Conservation (phyloP, 2,329 filamentous ascomycete genomes). For the Hypoxylon rubiginosum region DNA sequence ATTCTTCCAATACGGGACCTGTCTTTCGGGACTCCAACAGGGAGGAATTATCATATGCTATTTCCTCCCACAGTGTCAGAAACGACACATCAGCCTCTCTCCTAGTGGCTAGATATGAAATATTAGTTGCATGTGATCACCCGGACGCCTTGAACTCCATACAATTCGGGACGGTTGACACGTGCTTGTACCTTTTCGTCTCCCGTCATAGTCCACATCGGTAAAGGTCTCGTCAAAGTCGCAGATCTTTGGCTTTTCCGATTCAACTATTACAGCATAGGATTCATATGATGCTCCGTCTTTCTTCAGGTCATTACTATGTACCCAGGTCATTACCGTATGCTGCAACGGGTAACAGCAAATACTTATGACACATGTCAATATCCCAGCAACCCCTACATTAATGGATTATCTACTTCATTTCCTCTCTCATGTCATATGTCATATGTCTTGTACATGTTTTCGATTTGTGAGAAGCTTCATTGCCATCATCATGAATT, state of each 20-base stretch:
- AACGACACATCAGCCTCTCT: conserved; percentile 31
- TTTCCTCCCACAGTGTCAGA: conserved; percentile 39
- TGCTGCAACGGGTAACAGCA: no score
- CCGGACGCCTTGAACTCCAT: conserved; percentile 27
- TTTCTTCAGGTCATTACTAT: background rate
- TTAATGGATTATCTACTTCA: background rate
- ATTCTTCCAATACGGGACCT: conserved; percentile 5
- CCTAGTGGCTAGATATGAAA: conserved; percentile 32
- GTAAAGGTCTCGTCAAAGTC: conserved; percentile 8
- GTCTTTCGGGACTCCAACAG: conserved; percentile 22
- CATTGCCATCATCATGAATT: background rate
- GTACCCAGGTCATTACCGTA: no score
- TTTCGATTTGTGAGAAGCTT: background rate
- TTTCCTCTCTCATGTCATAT: background rate
- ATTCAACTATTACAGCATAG: conserved; percentile 26
- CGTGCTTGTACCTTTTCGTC: conserved; percentile 45
- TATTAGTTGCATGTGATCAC: conserved; percentile 50
- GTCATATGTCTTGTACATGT: background rate
- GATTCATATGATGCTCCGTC: conserved; percentile 15
- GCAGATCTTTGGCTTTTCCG: conserved; percentile 34
- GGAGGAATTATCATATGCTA: conserved; percentile 41
- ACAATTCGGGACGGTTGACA: conserved; percentile 43
- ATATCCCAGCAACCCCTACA: background rate
- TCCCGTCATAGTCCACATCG: conserved; percentile 14
- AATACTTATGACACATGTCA: background rate